Conservation (phyloP, 495 filamentous ascomycete genomes). For the Penicillium manginii region DNA sequence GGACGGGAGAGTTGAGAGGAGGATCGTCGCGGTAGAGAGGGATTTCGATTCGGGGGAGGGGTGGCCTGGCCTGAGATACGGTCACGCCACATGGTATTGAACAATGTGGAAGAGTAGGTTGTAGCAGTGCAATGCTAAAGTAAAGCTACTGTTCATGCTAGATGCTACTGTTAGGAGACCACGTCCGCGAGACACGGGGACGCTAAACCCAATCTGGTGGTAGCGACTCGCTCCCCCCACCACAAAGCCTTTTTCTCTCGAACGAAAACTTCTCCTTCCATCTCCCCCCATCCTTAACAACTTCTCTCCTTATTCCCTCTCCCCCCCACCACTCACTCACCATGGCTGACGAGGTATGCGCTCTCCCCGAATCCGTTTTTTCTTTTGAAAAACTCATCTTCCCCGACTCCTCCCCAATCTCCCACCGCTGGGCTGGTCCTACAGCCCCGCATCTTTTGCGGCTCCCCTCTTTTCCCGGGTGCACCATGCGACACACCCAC, state of each 20-base stretch:
- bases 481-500: conserved; percentile 14
- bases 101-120: neutral
- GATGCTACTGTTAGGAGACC: too few species aligned
- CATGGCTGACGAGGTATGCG: conserved; percentile 51
- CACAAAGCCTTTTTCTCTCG: conserved; percentile 42
- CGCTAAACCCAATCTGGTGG: conserved; percentile 36
- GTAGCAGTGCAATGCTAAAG: neutral
- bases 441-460: conserved; percentile 41
- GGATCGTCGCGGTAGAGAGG: conserved; percentile 71
- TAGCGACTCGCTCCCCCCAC: conserved; percentile 47
- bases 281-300: conserved; percentile 21
- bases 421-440: conserved; percentile 3
- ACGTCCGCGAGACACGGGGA: conserved; percentile 12
- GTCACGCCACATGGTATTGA: conserved; percentile 78
- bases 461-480: conserved; percentile 29
- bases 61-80: conserved; percentile 76
- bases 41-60: conserved; percentile 65
- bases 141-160: neutral
- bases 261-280: conserved; percentile 33
- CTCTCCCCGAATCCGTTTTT: neutral
- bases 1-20: conserved; percentile 45
- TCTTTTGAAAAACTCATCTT: neutral
- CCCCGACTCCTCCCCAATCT: conserved; percentile 13
- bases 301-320: conserved; percentile 14
- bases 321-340: conserved; percentile 32